Base-by-base conservation (phyloP, 2,329 filamentous ascomycete species). In the Amauroascus niger region DNA sequence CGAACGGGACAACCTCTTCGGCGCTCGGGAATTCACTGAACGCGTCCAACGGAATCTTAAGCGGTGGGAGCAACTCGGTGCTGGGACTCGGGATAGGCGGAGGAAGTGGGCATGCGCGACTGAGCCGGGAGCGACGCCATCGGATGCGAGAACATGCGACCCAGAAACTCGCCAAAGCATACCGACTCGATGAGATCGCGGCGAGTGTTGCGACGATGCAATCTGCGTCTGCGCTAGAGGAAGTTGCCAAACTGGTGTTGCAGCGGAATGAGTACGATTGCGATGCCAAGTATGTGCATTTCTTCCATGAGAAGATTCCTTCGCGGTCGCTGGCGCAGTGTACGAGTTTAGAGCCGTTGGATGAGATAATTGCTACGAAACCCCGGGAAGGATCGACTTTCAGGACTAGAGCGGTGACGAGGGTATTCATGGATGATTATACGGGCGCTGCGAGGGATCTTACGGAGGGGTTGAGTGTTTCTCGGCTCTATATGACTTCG, bases 221-320 rank as follows among this genome's bases (percentile, higher is more conserved):
- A 70, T 82, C 83, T 53, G 82, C 86, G 1, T 86, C 84, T 16
- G 81, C 84, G 0, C 72, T 94, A 11, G 86, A 93, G 61, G 84
- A 88, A 55, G 84, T 93, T 2, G 87, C 84, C 1, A 76, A 78
- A 5, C 74, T 85, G 57, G 87, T 94, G 30, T 70, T 93, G 57
- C 81, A 86, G 65, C 77, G 86, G 57, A 83, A 80, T 56, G 75
- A 80, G n/a, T 67, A 76, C 49, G 82, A 89, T 63, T 69, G 76
- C 41, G 86, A 93, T 63, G 88, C 87, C 26, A 86, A 84, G 67
- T 93, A 93, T 65, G 88, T 93, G n/a, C 86, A 93, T 65, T 93
- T 91, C 71, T 94, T 94, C 68, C 87, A 91, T 69, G 87, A 94
- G 70, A 93, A 91, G 77, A 90, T 93, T 24, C 85, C 87, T 1